phyloP scores from a whole-genome alignment of 352 stramenopile genomes.

The Phytophthora cryptogea region DNA sequence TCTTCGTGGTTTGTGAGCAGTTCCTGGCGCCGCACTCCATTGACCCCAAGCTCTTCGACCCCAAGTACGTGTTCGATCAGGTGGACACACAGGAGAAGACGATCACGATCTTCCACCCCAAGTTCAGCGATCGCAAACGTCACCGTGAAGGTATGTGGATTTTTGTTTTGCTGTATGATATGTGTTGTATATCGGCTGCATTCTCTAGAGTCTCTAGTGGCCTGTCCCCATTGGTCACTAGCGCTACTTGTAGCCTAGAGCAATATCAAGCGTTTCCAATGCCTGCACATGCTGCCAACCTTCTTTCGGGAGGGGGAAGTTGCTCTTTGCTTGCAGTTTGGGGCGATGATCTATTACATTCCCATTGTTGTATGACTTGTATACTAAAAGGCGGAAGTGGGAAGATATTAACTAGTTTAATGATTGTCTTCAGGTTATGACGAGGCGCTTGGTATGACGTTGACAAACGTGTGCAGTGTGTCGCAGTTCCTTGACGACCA shows the following conservation, averaged over 20 bases:
- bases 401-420: constrained; percentile 14
- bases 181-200: constrained; percentile 66
- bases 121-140: constrained; percentile 95
- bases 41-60: constrained; percentile 97
- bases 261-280: constrained; percentile 84
- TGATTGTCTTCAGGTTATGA: constrained; percentile 89
- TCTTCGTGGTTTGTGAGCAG: constrained; percentile 98
- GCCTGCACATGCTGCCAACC: constrained; percentile 46
- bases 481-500: constrained; percentile 86
- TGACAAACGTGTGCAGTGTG: constrained; percentile 87
- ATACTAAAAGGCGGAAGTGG: not conserved
- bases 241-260: constrained; percentile 91
- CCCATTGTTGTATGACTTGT: constrained; percentile 12
- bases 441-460: constrained; percentile 77
- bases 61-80: constrained; percentile 97
- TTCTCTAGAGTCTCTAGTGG: constrained; percentile 91
- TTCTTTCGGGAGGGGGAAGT: constrained; percentile 25
- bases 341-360: constrained; percentile 89
- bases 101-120: constrained; percentile 98
- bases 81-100: constrained; percentile 88
- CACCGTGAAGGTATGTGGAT: constrained; percentile 88
- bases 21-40: constrained; percentile 97
- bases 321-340: constrained; percentile 58
- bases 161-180: constrained; percentile 27
- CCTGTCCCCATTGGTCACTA: constrained; percentile 76